Percentiles rank a stretch among this genome's conserved stretches.
Evolutionary conservation across 306 rosid species (phyloP).

Genomic region (Potentilla sterilis): DNA sequence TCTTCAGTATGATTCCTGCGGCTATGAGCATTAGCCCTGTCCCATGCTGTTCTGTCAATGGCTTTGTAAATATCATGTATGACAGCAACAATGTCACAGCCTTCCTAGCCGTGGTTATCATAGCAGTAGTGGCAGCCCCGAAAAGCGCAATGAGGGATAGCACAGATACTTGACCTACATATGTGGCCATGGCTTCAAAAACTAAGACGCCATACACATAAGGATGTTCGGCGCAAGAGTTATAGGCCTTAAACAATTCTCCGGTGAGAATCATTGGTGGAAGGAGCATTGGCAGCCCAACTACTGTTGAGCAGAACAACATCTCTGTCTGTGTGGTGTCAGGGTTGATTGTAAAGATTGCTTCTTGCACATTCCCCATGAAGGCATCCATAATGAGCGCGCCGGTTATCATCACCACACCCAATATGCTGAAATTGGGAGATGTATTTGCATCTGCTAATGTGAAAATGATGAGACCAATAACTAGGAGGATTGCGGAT

Average conservation of each 20-base stretch:
- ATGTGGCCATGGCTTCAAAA: conserved; percentile 64
- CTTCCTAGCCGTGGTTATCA: conserved; percentile 69
- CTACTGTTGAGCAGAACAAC: conserved; percentile 66
- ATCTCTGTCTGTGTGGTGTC: conserved; percentile 67
- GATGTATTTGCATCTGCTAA: conserved; percentile 64
- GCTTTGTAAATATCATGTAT: conserved; percentile 67
- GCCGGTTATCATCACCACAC: conserved; percentile 56
- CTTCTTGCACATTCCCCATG: conserved; percentile 64
- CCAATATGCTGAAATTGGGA: conserved; percentile 51
- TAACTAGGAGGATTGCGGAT: conserved; percentile 48
- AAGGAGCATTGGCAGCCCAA: conserved; percentile 52
- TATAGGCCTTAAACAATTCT: conserved; percentile 56
- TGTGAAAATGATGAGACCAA: conserved; percentile 63
- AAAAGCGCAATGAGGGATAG: conserved; percentile 49
- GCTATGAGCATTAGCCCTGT: conserved; percentile 54
- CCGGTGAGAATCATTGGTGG: conserved; percentile 62
- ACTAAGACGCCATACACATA: conserved; percentile 54
- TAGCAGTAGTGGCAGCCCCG: conserved; percentile 63
- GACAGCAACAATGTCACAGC: conserved; percentile 61
- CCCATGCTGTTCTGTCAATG: conserved; percentile 61
- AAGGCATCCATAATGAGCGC: conserved; percentile 65
- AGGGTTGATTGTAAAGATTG: conserved; percentile 56
- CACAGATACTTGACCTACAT: conserved; percentile 58
- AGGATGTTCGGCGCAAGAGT: conserved; percentile 58
- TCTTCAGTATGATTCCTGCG: conserved; percentile 52